Base-by-base conservation (phyloP, 2,329 filamentous ascomycete species). In the Cytospora mali region DNA sequence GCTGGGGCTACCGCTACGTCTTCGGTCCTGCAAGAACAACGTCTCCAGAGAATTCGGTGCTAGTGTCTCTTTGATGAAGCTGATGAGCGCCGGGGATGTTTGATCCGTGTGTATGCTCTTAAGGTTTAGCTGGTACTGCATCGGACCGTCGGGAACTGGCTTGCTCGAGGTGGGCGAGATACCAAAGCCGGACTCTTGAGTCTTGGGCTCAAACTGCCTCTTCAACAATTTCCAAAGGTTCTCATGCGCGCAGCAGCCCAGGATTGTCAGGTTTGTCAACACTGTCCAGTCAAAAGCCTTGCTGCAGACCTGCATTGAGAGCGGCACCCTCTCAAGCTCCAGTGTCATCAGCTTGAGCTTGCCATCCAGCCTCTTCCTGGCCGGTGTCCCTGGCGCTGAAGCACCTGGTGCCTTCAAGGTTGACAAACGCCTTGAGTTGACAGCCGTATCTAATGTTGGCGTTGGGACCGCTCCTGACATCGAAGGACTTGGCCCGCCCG, bases 11-110 rank as follows among this genome's bases (percentile, higher is more conserved):
- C 73, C 83, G 80, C 25, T 75, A 72, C 63, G 81, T 73, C 68
- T 83, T 71, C 78, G 76, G 64, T 93, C 89, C 73, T 93, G 90
- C 55, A 95, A 75, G 71, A 93, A 93, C 11, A 95, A 79, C 10
- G 87, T 87, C 74, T 95, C 89, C n/a, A 95, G 79, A 29, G 86
- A 89, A 72, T 95, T 91, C 1, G 91, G 91, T 23, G 88, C 88
- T 42, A 95, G 79, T 0, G 90, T 88, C 65, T 93, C 89, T 69
- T 89, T 91, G 66, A 95, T 80, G 71, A 95, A 94, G 1, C 81
- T 80, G 59, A 95, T 85, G 18, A 95, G 77, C 27, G 88, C 80
- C 9, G 84, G 79, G 1, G 90, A 90, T 2, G 90, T 88, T 14
- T 81, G 82, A 74, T 95, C 90, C 1, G 89, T 92, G 70, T 93